Conservation (phyloP, 345 rosid species). For the Camelina hispida region DNA sequence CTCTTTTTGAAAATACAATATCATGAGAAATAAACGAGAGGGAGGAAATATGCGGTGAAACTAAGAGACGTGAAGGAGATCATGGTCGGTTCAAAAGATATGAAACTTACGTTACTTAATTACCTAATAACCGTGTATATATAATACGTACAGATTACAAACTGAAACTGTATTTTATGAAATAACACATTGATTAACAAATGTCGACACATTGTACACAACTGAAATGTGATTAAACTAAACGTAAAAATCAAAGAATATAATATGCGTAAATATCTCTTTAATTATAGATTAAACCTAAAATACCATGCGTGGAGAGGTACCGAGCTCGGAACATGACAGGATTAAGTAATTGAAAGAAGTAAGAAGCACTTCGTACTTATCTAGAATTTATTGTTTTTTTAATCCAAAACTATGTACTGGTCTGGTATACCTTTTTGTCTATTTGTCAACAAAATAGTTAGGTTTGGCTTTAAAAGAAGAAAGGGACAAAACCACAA, state of each 20-base stretch:
- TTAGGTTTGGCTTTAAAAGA: constrained; percentile 43
- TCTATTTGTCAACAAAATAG: constrained; percentile 30
- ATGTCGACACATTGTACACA: background rate
- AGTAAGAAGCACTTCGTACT: constrained; percentile 16
- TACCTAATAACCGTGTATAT: background rate
- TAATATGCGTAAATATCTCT: background rate
- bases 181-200: constrained; percentile 4
- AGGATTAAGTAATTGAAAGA: background rate
- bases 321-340: background rate
- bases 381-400: background rate
- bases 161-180: background rate
- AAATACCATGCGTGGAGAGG: constrained; percentile 17
- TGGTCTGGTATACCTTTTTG: background rate
- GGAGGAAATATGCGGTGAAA: constrained; percentile 11
- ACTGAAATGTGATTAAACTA: background rate
- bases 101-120: background rate
- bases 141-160: background rate
- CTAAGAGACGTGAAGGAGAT: constrained; percentile 15
- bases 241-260: background rate
- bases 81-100: constrained; percentile 16
- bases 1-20: too few relatives aligned
- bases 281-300: background rate
- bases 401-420: background rate
- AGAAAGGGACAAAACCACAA: constrained; percentile 37
- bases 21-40: background rate